Evolutionary conservation across 2,329 filamentous ascomycete species (phyloP).

Genomic region (Verticillium longisporum): DNA sequence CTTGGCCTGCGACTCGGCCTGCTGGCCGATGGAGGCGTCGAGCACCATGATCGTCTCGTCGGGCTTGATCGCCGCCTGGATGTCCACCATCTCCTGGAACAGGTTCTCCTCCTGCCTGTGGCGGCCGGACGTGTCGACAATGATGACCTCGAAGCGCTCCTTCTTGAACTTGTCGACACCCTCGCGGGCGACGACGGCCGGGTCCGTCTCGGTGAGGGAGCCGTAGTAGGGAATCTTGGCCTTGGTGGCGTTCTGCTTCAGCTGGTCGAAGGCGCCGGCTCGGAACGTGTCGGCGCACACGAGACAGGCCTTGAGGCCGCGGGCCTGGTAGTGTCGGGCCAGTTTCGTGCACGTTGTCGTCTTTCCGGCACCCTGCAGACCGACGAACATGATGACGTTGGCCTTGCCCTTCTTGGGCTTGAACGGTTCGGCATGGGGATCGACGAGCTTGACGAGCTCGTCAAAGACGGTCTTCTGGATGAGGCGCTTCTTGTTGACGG

Average conservation of each 20-base stretch:
- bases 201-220: constrained; percentile 92
- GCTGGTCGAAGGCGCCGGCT: constrained; percentile 94
- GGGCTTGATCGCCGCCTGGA: constrained; percentile 81
- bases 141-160: constrained; percentile 96
- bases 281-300: constrained; percentile 98
- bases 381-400: constrained; percentile 99
- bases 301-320: constrained; percentile 86
- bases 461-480: constrained; percentile 98
- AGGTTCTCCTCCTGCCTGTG: constrained; percentile 92
- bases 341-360: constrained; percentile 98
- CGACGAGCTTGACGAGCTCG: constrained; percentile 89
- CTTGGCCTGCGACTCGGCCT: constrained; percentile 87
- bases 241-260: constrained; percentile 98
- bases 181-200: constrained; percentile 85
- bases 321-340: constrained; percentile 86
- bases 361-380: constrained; percentile 94
- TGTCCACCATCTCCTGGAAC: constrained; percentile 97
- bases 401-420: constrained; percentile 93
- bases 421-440: constrained; percentile 91
- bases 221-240: constrained; percentile 99
- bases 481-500: constrained; percentile 95
- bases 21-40: constrained; percentile 92
- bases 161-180: constrained; percentile 99
- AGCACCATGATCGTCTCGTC: constrained; percentile 99
- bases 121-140: constrained; percentile 92